Conservation (phyloP, 306 rosid species). For the Rosa rugosa region DNA sequence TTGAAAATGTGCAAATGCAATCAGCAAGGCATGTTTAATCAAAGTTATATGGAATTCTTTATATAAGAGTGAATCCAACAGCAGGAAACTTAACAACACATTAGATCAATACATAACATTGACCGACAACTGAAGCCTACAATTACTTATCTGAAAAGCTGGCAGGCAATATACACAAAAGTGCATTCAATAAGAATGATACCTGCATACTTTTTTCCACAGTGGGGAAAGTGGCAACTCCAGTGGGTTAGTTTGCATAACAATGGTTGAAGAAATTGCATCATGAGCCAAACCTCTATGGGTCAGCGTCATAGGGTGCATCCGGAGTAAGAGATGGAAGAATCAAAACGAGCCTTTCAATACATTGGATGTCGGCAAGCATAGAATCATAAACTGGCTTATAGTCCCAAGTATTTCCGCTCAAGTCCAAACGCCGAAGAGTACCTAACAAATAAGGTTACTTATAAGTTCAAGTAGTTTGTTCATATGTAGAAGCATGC, state of each 20-base stretch:
- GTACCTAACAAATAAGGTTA: conserved; percentile 51
- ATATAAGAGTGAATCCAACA: background rate
- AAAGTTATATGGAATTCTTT: background rate
- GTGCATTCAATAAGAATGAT: background rate
- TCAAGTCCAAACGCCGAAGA: conserved; percentile 63
- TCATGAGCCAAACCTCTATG: conserved; percentile 35
- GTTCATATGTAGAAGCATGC: background rate
- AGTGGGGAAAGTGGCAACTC: background rate
- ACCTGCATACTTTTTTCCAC: conserved; percentile 3
- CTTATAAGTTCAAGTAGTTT: conserved; percentile 12
- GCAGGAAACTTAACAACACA: background rate
- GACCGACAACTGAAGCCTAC: conserved; percentile 20
- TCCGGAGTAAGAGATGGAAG: conserved; percentile 30
- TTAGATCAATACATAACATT: background rate
- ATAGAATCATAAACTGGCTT: conserved; percentile 39
- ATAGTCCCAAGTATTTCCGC: conserved; percentile 58
- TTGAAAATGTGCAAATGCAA: background rate
- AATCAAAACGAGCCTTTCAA: conserved; percentile 46
- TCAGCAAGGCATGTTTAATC: background rate
- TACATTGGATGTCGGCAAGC: conserved; percentile 38
- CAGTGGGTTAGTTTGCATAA: background rate
- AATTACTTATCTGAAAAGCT: background rate
- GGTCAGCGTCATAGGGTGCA: conserved; percentile 70
- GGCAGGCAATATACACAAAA: conserved; percentile 12
- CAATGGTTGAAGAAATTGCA: background rate